Base-by-base conservation (phyloP, 1,284 basidiomycete species). In the Boletellus dicymbophilus region DNA sequence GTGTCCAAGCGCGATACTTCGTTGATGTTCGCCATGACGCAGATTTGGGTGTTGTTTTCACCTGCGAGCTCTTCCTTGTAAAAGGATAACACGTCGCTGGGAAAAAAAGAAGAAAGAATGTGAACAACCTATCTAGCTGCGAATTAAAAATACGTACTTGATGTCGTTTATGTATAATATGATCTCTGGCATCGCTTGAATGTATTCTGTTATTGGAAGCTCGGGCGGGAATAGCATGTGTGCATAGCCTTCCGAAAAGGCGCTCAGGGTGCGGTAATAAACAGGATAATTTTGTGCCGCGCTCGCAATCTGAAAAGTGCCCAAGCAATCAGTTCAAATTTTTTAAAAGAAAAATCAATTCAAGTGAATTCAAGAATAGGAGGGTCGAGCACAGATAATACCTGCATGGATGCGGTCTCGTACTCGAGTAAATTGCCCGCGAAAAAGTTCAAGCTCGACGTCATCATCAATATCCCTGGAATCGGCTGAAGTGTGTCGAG, bases 31-130 rank as follows among this genome's bases (percentile, higher is more conserved):
- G 67, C 66, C 7, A 61, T 43, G 15, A 58, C 48, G 1, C 64
- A 63, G 13, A 68, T 51, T 38, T 59, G 61, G 36, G 68, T 72
- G 37, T 56, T 49, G 1, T 50, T 58, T 44, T 72, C 70, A 3
- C 62, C 59, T 0, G 37, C 58, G 0, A 62, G 28, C 45, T 72
- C 70, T 53, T 71, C 70, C 50, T 72, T 72, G 52, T 68, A 71
- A 34, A 70, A 73, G 0, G 71, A 72, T 1, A 72, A 49, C 12
- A 71, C 53, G 47, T 73, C 70, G 36, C 69, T 71, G 13, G 26
- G 11, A 37, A 13, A 42, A 7, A 21, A 20, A 11, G 8, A 2
- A n/a, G 13, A 33, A 12, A 21, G 25, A 11, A n/a, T 9, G 15
- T 26, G n/a, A 20, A 9, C 18, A n/a, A 10, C 30, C n/a, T 12